Conservation (phyloP, 73 alveolate species). For the Stentor coeruleus region DNA sequence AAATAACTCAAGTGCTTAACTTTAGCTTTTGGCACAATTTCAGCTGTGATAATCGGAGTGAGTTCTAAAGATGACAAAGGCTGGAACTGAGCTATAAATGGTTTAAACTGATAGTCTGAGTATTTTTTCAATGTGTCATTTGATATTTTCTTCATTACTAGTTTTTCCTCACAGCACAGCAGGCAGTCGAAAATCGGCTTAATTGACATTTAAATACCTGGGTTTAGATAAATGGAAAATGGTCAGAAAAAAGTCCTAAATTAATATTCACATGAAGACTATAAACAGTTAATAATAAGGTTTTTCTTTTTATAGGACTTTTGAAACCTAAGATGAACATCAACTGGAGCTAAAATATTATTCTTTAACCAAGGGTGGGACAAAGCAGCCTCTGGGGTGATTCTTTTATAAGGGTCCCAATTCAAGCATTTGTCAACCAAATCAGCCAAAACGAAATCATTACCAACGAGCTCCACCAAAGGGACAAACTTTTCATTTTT, state of each 20-base stretch:
- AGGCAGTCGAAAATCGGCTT: slow-evolving; percentile 27
- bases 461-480: not conserved
- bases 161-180: slow-evolving; percentile 26
- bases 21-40: not conserved
- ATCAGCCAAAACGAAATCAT: not conserved
- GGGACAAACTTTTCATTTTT: no score
- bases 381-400: not conserved
- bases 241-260: no score
- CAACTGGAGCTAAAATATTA: no score
- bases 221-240: no score
- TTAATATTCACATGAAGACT: no score
- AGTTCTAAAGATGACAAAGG: not conserved
- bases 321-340: no score
- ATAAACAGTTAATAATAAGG: no score
- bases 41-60: not conserved
- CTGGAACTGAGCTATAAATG: slow-evolving; percentile 11
- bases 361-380: not conserved
- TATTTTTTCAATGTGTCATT: slow-evolving; percentile 8
- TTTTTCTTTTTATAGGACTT: no score
- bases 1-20: slow-evolving; percentile 12
- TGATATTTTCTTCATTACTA: not conserved
- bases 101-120: slow-evolving; percentile 23
- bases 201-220: slow-evolving; percentile 23
- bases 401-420: not conserved
- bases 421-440: not conserved